Evolutionary conservation across 805 yeast species (phyloP), one percentile per base, ranked within the genome.

Genomic region (Wilhelminamyces savonicus): DNA sequence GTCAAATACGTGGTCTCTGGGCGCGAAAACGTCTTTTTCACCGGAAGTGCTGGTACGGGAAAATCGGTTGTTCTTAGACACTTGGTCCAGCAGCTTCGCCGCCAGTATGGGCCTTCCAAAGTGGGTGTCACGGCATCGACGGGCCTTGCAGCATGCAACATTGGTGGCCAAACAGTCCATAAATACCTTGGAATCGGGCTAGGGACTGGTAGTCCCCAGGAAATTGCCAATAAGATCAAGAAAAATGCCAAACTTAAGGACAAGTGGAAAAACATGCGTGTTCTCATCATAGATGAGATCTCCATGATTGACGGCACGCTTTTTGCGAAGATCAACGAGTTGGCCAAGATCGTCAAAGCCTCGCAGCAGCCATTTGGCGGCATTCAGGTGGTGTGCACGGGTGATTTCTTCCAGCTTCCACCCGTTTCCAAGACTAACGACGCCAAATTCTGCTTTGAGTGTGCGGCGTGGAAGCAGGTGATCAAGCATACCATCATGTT

Each of bases 381-480:
- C 0, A 79, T 92, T 25, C 98, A 92, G 48, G 43, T 92, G 11
- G 74, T 92, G 9, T 56, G 88, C 21, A 82, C 94, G 4, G 98
- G 98, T n/a, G 98, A 92, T 57, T 88, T 90, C 51, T 88, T 82
- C 55, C 98, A 92, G 58, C 65, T 92, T 25, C 98, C 98, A 1
- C 98, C 98, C 0, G 94, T 92, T 5, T 62, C 69, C 8, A 48
- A 48, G 12, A 54, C 54, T 0, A 46, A 47, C 16, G 48, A 37
- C 23, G 56, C 60, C 2, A 50, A 50, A 19, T 92, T 81, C 49
- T 81, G 95, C 35, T 92, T 92, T 47, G 82, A 87, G 45, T 69
- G 86, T 7, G 50, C 60, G 3, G 57, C 76, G 16, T 92, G 98
- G 98, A 56, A 55, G 12, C 55, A 54, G 17, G 71, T 76, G 5